phyloP scores from a whole-genome alignment of 306 rosid species.

The Acacia acuminata region DNA sequence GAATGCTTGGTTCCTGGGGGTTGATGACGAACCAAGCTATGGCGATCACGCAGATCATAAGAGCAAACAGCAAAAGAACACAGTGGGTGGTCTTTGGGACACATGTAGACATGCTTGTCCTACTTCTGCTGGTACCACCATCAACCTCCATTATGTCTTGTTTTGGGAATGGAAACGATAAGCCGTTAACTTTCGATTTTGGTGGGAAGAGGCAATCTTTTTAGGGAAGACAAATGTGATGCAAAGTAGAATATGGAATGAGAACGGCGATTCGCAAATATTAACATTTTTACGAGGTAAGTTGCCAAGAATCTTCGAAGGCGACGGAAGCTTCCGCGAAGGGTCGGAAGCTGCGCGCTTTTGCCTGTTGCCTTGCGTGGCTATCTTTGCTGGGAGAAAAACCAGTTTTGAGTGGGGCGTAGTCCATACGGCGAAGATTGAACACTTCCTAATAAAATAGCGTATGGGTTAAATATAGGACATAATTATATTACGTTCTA shows the following conservation, averaged over 20 bases:
- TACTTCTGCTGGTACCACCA: not conserved
- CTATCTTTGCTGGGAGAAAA: too few species aligned
- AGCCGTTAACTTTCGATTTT: not conserved
- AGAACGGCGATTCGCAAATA: not conserved
- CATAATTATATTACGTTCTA: too few species aligned
- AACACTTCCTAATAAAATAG: too few species aligned
- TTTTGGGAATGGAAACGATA: not conserved
- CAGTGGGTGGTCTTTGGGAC: not conserved
- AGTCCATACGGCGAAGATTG: too few species aligned
- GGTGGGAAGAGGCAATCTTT: not conserved
- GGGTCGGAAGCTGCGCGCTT: too few species aligned
- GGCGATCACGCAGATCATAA: constrained; percentile 13
- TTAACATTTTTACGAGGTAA: too few species aligned
- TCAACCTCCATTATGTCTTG: not conserved
- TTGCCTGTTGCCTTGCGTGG: too few species aligned
- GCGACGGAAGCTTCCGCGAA: too few species aligned
- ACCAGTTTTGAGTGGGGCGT: too few species aligned
- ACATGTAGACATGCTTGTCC: not conserved
- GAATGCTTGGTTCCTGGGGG: constrained; percentile 23
- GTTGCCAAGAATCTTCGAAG: too few species aligned
- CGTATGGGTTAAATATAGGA: too few species aligned
- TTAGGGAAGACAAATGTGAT: not conserved
- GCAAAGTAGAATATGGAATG: not conserved
- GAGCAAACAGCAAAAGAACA: not conserved
- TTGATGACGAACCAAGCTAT: constrained; percentile 41